phyloP scores from a whole-genome alignment of 192 early-diverging fungal genomes.

The Helicostylum pulchrum region DNA sequence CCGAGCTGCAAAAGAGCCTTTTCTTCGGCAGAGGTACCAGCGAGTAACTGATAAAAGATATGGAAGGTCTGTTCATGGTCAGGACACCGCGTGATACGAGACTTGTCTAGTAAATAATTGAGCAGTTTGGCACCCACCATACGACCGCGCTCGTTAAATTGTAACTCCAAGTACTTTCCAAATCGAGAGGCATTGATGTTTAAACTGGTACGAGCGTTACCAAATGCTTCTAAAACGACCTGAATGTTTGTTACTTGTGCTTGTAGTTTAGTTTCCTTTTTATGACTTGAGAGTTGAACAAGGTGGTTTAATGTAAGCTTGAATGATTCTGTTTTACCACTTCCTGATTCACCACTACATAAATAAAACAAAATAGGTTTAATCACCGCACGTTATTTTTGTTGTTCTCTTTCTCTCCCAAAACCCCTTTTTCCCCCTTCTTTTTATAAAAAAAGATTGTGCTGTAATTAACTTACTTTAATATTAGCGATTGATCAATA shows the following conservation, averaged over 20 bases:
- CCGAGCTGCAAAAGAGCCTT: conserved; percentile 69
- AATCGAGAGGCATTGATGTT: conserved; percentile 83
- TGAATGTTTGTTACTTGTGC: conserved; percentile 67
- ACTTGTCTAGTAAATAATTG: conserved; percentile 87
- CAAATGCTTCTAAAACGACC: conserved; percentile 82
- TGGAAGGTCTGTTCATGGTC: conserved; percentile 86
- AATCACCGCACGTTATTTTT: neutral
- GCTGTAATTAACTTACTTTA: conserved; percentile 22
- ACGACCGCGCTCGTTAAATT: conserved; percentile 89
- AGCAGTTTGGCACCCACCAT: conserved; percentile 85
- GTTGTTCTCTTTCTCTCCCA: conserved; percentile 4
- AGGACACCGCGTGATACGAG: conserved; percentile 61
- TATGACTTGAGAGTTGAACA: conserved; percentile 64
- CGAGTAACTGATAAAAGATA: conserved; percentile 92
- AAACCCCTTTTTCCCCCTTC: neutral
- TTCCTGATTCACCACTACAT: conserved; percentile 79
- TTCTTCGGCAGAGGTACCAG: conserved; percentile 80
- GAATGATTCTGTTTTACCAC: conserved; percentile 83
- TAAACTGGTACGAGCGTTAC: conserved; percentile 72
- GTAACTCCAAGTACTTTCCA: conserved; percentile 83
- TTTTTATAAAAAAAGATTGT: neutral
- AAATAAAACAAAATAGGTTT: conserved; percentile 13
- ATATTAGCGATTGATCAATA: conserved; percentile 52
- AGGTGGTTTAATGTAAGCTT: conserved; percentile 64
- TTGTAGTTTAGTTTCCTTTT: conserved; percentile 68